phyloP scores from a whole-genome alignment of 2,329 filamentous ascomycete species.

The Hymenoscyphus fraxineus region DNA sequence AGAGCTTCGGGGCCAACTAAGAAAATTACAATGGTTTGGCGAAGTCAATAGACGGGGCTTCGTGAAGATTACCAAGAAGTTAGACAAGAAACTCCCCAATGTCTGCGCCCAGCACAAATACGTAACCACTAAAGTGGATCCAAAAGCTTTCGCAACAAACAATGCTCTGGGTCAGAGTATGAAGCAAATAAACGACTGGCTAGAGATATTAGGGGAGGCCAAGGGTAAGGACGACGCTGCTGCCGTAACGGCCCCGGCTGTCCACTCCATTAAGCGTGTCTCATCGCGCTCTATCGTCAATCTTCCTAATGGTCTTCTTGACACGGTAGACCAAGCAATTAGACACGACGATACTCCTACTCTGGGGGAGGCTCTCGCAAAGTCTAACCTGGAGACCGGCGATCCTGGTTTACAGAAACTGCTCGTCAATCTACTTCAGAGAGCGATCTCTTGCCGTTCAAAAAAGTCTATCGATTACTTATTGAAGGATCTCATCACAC shows the following conservation, averaged over 20 bases:
- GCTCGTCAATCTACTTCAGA: conserved; percentile 76
- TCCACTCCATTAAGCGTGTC: conserved; percentile 69
- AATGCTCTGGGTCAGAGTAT: conserved; percentile 53
- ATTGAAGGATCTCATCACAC: conserved; percentile 61
- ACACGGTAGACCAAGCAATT: conserved; percentile 69
- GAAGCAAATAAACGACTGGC: conserved; percentile 82
- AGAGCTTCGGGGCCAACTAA: conserved; percentile 79
- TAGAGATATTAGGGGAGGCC: conserved; percentile 74
- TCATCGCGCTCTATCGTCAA: conserved; percentile 72
- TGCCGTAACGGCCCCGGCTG: conserved; percentile 57
- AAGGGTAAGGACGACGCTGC: conserved; percentile 72
- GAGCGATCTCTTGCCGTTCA: conserved; percentile 68
- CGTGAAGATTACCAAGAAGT: conserved; percentile 97
- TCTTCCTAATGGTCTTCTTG: conserved; percentile 64
- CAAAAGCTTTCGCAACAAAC: conserved; percentile 81
- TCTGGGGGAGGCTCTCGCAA: conserved; percentile 54
- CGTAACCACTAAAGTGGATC: conserved; percentile 84
- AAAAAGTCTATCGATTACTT: conserved; percentile 68
- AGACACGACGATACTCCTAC: conserved; percentile 60
- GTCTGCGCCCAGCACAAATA: conserved; percentile 79
- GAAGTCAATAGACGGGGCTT: conserved; percentile 95
- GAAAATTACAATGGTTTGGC: conserved; percentile 95
- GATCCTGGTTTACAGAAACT: conserved; percentile 58
- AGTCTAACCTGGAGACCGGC: conserved; percentile 51
- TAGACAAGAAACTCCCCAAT: conserved; percentile 87